Conservation (phyloP, 805 yeast genomes). For the Spathaspora girioi region DNA sequence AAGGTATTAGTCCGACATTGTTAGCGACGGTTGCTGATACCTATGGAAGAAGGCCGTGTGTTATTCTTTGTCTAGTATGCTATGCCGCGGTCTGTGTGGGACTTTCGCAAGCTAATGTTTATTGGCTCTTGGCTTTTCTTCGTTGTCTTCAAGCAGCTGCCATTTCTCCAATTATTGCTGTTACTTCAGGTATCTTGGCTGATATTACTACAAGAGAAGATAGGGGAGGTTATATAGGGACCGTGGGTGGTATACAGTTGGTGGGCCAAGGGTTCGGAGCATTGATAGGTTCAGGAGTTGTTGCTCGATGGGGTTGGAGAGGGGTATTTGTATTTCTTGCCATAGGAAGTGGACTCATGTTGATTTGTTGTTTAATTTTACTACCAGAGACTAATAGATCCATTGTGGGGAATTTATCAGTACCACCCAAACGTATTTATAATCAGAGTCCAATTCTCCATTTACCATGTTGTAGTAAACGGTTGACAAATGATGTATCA, state of each 20-base stretch:
- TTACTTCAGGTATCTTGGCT: slow-evolving; percentile 63
- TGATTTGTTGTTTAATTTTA: slow-evolving; percentile 20
- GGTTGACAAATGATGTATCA: slow-evolving; percentile 28
- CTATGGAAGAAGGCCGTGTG: slow-evolving; percentile 66
- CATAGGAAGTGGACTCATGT: slow-evolving; percentile 49
- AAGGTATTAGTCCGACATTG: slow-evolving; percentile 69
- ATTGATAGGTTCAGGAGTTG: slow-evolving; percentile 48
- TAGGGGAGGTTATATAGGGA: slow-evolving; percentile 65
- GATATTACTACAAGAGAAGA: slow-evolving; percentile 62
- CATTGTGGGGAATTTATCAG: slow-evolving; percentile 69
- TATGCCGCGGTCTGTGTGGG: slow-evolving; percentile 62
- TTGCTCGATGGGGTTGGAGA: slow-evolving; percentile 50
- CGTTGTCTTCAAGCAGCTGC: slow-evolving; percentile 71
- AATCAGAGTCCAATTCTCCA: slow-evolving; percentile 44
- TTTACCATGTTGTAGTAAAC: slow-evolving; percentile 15
- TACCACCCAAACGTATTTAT: slow-evolving; percentile 39
- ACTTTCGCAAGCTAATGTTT: slow-evolving; percentile 51
- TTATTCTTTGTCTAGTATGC: slow-evolving; percentile 47
- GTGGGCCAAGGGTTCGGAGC: slow-evolving; percentile 79
- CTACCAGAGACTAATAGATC: slow-evolving; percentile 74
- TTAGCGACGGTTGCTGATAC: slow-evolving; percentile 64
- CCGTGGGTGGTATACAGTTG: slow-evolving; percentile 56
- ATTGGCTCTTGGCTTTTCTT: slow-evolving; percentile 55
- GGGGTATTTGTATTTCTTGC: slow-evolving; percentile 71
- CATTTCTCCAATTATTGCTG: slow-evolving; percentile 67